Percentiles rank a stretch among this genome's conserved stretches.
Conservation (phyloP, 352 stramenopile species). For the Detonula confervacea region DNA sequence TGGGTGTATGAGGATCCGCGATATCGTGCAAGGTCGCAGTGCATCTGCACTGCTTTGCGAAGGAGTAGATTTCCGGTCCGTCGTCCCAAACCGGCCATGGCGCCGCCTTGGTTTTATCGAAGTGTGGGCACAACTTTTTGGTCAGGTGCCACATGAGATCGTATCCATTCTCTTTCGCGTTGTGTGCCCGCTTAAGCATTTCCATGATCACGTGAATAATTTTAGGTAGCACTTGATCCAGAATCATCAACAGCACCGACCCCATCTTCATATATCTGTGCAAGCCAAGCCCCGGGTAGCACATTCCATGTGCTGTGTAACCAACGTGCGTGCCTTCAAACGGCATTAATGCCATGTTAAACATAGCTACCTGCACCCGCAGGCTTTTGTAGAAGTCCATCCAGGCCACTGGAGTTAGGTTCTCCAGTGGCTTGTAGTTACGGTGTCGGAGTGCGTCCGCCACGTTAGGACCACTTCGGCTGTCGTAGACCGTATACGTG, state of each 20-base stretch:
- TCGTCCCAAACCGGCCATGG: not conserved
- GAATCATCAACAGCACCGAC: not conserved
- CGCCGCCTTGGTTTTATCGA: not conserved
- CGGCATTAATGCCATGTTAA: not conserved
- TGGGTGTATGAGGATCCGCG: too few species aligned
- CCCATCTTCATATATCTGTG: not conserved
- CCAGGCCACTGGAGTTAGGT: not conserved
- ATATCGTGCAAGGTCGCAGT: not conserved
- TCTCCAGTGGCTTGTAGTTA: not conserved
- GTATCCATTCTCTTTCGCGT: not conserved
- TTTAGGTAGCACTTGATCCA: not conserved
- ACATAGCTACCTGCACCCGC: not conserved
- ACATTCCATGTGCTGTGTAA: not conserved
- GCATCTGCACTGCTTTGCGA: not conserved
- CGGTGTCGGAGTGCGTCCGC: not conserved
- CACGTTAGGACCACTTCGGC: not conserved
- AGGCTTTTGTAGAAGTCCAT: not conserved
- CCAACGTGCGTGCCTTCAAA: not conserved
- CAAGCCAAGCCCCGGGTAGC: not conserved
- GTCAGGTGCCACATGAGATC: not conserved
- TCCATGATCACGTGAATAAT: not conserved
- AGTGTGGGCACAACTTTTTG: not conserved
- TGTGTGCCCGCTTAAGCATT: too few species aligned
- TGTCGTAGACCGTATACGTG: not conserved
- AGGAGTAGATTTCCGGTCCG: not conserved